A percentile compares a stretch with the other conserved stretches of the same genome.
Evolutionary conservation across 768 basidiomycete species (phyloP).

Genomic region (Naganishia onofrii): DNA sequence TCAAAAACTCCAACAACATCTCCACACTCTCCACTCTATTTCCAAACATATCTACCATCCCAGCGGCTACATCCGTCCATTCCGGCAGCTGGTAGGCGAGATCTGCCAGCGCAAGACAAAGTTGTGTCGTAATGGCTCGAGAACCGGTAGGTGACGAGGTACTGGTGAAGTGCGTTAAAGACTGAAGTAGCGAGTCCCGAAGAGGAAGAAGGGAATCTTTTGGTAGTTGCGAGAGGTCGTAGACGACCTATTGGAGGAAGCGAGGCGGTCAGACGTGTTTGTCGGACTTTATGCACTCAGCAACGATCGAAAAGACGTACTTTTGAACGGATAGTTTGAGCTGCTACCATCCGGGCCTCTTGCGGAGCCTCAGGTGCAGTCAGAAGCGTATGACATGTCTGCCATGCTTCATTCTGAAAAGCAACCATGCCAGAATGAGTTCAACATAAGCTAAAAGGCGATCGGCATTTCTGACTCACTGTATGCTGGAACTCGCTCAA

Average conservation of each 20-base stretch:
- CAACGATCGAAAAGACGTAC: conserved; percentile 56
- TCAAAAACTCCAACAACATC: conserved; percentile 81
- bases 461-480: conserved; percentile 74
- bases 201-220: conserved; percentile 68
- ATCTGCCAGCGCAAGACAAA: conserved; percentile 85
- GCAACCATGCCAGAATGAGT: conserved; percentile 53
- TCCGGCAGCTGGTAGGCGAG: conserved; percentile 82
- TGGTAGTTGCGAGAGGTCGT: conserved; percentile 87
- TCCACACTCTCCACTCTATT: conserved; percentile 78
- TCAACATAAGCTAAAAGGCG: conserved; percentile 62
- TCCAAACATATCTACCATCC: conserved; percentile 81
- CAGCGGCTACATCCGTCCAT: conserved; percentile 77
- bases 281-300: background rate
- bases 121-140: conserved; percentile 77
- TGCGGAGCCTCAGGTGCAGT: conserved; percentile 71
- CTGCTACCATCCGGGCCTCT: conserved; percentile 86
- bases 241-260: conserved; percentile 67
- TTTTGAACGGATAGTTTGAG: conserved; percentile 93
- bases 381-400: conserved; percentile 86
- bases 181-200: conserved; percentile 78
- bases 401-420: conserved; percentile 90
- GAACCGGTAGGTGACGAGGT: conserved; percentile 64
- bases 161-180: conserved; percentile 62
- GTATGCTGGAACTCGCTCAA: conserved; percentile 98
- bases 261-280: conserved; percentile 39